Evolutionary conservation across 345 rosid species (phyloP).

Genomic region (Lepidium didymum): DNA sequence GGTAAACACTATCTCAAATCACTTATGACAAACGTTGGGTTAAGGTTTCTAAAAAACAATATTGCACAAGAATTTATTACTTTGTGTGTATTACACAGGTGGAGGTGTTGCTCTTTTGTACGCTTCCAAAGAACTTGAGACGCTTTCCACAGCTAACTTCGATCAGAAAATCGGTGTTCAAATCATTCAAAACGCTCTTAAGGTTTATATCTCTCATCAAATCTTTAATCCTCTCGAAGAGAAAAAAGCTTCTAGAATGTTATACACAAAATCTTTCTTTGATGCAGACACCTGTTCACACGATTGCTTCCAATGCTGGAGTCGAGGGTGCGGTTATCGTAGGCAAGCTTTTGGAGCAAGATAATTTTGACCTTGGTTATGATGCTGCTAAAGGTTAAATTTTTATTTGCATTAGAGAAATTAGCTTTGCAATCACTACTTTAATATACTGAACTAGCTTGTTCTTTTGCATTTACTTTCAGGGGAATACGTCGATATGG

Average conservation of each 20-base stretch:
- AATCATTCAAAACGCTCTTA: constrained; percentile 90
- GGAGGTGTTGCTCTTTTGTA: constrained; percentile 96
- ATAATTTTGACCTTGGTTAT: constrained; percentile 76
- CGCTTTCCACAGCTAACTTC: constrained; percentile 76
- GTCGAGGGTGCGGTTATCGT: constrained; percentile 96
- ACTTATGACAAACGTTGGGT: not conserved
- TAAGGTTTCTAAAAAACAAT: not conserved
- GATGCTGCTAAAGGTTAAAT: constrained; percentile 90
- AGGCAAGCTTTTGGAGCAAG: constrained; percentile 90
- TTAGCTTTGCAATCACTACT: not conserved
- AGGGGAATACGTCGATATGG: constrained; percentile 97
- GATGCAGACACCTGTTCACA: constrained; percentile 73
- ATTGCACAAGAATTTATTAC: not conserved
- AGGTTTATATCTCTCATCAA: constrained; percentile 40
- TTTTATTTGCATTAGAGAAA: not conserved
- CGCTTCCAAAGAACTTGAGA: constrained; percentile 84
- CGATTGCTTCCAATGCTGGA: constrained; percentile 86
- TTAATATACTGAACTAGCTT: not conserved
- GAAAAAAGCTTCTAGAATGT: not conserved
- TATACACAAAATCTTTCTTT: not conserved
- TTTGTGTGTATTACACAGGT: constrained; percentile 40
- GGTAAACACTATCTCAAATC: constrained; percentile 35
- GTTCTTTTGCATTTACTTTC: not conserved
- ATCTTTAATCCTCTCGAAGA: not conserved
- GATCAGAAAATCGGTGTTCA: constrained; percentile 95